These are phyloP conservation scores for Pseudogymnoascus sp. DNA, from an alignment of 2,329 filamentous ascomycete species.

Conservation along the genomic window DNA sequence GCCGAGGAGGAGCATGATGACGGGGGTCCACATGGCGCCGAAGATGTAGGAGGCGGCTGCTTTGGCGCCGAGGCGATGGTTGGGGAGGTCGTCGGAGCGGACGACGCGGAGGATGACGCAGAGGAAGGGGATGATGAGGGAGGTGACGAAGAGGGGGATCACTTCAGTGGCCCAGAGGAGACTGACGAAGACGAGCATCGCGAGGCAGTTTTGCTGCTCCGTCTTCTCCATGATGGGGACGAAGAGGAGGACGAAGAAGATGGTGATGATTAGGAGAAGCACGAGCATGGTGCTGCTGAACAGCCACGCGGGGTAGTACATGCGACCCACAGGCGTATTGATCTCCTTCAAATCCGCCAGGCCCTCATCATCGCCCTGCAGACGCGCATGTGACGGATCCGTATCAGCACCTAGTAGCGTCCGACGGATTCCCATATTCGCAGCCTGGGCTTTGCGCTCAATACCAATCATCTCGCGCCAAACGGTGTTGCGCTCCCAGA, in stretches of 20 bases:
- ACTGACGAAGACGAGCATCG: conserved; percentile 88
- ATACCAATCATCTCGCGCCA: conserved; percentile 99
- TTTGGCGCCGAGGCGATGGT: conserved; percentile 68
- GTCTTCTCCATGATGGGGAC: conserved; percentile 76
- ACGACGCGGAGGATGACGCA: conserved; percentile 82
- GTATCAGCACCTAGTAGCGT: conserved; percentile 71
- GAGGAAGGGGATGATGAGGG: conserved; percentile 85
- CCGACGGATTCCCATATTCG: conserved; percentile 71
- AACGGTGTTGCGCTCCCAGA: conserved; percentile 97
- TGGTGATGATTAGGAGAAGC: conserved; percentile 58
- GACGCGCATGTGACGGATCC: conserved; percentile 57
- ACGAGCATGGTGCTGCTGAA: conserved; percentile 74
- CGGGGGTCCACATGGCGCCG: conserved; percentile 95
- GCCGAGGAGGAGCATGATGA: conserved; percentile 95
- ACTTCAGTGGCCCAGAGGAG: conserved; percentile 95
- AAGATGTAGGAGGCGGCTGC: conserved; percentile 80
- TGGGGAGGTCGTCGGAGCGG: conserved; percentile 63
- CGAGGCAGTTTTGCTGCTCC: conserved; percentile 93
- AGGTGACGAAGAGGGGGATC: conserved; percentile 94
- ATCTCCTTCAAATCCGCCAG: conserved; percentile 58
- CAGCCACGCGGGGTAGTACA: conserved; percentile 73
- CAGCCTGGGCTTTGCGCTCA: conserved; percentile 88
- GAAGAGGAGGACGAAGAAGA: conserved; percentile 69
- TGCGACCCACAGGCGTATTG: conserved; percentile 69
- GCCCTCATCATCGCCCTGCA: conserved; percentile 79